Evolutionary conservation across 2,329 filamentous ascomycete species (phyloP).

Genomic region (Coniochaeta sp.): DNA sequence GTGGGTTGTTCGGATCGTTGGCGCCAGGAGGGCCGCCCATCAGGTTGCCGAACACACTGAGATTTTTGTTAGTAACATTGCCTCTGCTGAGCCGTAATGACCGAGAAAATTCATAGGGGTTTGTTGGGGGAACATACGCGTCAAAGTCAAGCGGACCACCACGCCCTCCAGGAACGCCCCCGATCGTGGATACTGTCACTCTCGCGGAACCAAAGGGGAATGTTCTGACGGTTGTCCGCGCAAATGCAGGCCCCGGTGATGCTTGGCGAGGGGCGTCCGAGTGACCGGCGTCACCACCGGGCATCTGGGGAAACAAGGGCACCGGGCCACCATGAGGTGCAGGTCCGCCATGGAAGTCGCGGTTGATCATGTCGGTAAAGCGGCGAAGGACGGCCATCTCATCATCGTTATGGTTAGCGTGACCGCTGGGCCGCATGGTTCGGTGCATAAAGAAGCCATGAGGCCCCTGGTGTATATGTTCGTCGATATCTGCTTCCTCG

Average conservation of each 20-base stretch:
- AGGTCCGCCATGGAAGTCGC: conserved; percentile 23
- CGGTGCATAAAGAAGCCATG: conserved; percentile 33
- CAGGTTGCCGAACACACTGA: conserved; percentile 40
- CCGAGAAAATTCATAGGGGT: conserved; percentile 7
- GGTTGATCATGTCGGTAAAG: conserved; percentile 36
- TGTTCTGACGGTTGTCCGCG: neutral
- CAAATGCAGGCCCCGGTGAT: neutral
- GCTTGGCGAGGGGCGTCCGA: neutral
- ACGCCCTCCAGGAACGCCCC: conserved; percentile 19
- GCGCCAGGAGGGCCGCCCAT: conserved; percentile 21
- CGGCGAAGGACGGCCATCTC: conserved; percentile 27
- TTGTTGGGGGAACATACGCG: conserved; percentile 32
- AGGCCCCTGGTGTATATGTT: conserved; percentile 36
- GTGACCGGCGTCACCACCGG: neutral
- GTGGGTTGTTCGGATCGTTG: conserved; percentile 12
- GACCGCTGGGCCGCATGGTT: conserved; percentile 16
- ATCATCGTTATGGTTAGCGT: conserved; percentile 13
- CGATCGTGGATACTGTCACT: conserved; percentile 37
- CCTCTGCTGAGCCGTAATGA: conserved; percentile 1
- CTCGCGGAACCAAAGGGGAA: conserved; percentile 31
- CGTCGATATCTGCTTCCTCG: conserved; percentile 52
- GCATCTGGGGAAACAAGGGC: neutral
- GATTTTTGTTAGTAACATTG: conserved; percentile 22
- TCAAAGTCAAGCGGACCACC: conserved; percentile 28
- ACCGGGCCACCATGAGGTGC: conserved; percentile 7